phyloP scores from a whole-genome alignment of 441 rosid genomes.

The Metrosideros polymorpha region DNA sequence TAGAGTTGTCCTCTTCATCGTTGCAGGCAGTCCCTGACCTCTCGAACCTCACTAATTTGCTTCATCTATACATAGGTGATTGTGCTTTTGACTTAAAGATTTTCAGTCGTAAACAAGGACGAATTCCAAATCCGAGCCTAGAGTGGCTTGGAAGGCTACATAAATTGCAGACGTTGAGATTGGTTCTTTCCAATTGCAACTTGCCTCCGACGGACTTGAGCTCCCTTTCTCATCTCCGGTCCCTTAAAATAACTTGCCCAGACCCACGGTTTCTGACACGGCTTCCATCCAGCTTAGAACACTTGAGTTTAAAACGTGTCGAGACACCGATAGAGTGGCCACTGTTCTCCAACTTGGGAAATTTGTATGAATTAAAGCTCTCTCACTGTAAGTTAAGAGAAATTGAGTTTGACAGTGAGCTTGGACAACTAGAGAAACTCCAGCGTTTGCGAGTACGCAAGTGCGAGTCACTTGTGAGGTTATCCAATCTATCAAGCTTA shows the following conservation, averaged over 20 bases:
- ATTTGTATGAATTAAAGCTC: not conserved
- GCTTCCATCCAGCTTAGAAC: not conserved
- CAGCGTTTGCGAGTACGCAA: not conserved
- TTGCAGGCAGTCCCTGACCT: not conserved
- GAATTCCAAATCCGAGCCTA: not conserved
- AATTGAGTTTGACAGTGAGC: not conserved
- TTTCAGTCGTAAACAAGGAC: no score
- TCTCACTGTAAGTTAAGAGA: not conserved
- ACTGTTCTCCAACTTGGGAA: not conserved
- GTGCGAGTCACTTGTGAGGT: not conserved
- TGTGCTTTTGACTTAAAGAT: fast-evolving
- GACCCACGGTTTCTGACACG: not conserved
- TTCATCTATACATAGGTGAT: not conserved
- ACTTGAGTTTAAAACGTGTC: not conserved
- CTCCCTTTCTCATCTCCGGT: not conserved
- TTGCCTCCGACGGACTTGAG: not conserved
- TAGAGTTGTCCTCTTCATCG: not conserved
- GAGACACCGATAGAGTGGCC: not conserved
- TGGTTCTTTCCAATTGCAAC: not conserved
- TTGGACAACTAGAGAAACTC: not conserved
- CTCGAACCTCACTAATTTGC: not conserved
- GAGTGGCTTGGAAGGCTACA: not conserved
- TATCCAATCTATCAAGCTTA: not conserved
- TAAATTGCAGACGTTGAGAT: not conserved
- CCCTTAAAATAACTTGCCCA: not conserved